Conservation (phyloP, 805 yeast species). For the Saccharomycopsis javanensis region DNA sequence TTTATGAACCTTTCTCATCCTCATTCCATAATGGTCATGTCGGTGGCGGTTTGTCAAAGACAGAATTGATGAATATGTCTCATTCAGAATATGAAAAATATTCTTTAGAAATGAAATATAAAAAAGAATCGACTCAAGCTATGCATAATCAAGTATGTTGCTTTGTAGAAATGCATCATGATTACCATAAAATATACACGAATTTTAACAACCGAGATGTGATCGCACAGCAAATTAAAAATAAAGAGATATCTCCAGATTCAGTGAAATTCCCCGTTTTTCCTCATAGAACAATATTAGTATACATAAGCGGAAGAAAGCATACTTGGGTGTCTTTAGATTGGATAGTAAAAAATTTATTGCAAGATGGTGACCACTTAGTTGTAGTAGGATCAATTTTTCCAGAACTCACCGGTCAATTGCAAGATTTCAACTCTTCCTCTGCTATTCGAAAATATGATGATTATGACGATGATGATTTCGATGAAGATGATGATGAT, state of each 20-base stretch:
- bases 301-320: slow-evolving; percentile 57
- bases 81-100: slow-evolving; percentile 9
- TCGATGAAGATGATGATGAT: background rate
- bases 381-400: slow-evolving; percentile 48
- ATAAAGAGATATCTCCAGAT: background rate
- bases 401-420: slow-evolving; percentile 24
- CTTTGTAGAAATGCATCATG: slow-evolving; percentile 36
- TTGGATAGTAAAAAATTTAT: slow-evolving; percentile 46
- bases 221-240: slow-evolving; percentile 3
- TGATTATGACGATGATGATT: background rate
- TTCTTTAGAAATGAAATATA: background rate
- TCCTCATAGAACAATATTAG: slow-evolving; percentile 46
- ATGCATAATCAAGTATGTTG: slow-evolving; percentile 20
- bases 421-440: slow-evolving; percentile 9
- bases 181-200: slow-evolving; percentile 38
- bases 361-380: slow-evolving; percentile 58
- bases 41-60: background rate
- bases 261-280: slow-evolving; percentile 29
- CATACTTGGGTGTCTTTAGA: slow-evolving; percentile 83
- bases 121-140: slow-evolving; percentile 7
- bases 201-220: slow-evolving; percentile 26
- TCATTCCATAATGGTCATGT: background rate
- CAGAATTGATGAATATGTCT: slow-evolving; percentile 1
- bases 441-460: background rate
- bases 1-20: background rate